Evolutionary conservation across 1,139 yeast species (phyloP), one percentile per base, ranked within the genome.

Genomic region (Sugiyamaella xylanicola): DNA sequence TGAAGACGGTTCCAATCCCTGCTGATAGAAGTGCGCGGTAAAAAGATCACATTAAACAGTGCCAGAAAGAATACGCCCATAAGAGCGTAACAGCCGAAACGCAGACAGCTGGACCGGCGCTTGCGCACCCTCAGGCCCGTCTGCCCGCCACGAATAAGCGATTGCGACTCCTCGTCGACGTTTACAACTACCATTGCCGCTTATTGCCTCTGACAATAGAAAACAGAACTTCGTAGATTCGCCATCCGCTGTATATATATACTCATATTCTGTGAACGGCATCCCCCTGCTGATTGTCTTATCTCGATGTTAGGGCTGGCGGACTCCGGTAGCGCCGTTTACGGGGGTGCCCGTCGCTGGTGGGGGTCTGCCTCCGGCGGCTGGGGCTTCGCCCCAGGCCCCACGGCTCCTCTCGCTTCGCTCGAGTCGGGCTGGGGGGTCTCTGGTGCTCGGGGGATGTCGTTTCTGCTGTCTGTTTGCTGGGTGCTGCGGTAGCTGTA

Each of bases 1-100:
- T 90, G 90, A 65, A 89, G 72, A 54, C 96, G 73, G 63, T 93
- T 79, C 68, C 88, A 83, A 70, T 92, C 98, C 60, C 97, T 77
- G 53, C 87, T 83, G 17, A 90, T 74, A 1, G 97, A 88, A 0
- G 98, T 90, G 57, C 97, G 73, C 1, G 97, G 97, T 27, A 91
- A 75, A 67, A 92, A 92, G 1, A 88, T 83, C 51, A 90, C 74
- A 55, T 87, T 82, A 63, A 87, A 82, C 2, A 83, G 75, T 11
- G 83, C 72, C 47, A 81, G 73, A 56, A 80, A 83, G 5, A 79
- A 65, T 49, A 80, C 63, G 15, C 88, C 91, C 51, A 81, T 70
- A n/a, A 77, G 73, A 65, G 79, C 27, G 47, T 60, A 61, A 16
- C 56, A 57, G 8, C 55, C 53, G 48, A 58, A 32, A 15, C 61